These are phyloP conservation scores for Styphnolobium japonicum DNA, from an alignment of 306 rosid genomes.

Conservation along the genomic window DNA sequence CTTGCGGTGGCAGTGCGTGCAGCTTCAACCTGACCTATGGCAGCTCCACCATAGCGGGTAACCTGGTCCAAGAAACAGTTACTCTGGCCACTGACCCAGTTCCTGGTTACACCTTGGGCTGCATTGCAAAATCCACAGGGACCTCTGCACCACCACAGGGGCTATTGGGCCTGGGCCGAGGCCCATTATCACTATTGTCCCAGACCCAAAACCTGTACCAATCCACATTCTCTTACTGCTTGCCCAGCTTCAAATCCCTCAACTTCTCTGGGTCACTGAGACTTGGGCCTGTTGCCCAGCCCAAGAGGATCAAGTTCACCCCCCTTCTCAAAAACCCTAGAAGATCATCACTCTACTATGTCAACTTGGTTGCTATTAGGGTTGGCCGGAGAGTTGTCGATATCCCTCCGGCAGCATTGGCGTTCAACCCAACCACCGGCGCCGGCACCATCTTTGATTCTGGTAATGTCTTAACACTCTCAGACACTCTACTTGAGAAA, in stretches of 20 bases:
- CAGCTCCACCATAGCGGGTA: slow-evolving; percentile 59
- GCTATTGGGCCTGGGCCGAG: slow-evolving; percentile 89
- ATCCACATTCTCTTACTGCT: slow-evolving; percentile 91
- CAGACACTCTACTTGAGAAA: neutral
- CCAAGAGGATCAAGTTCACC: slow-evolving; percentile 76
- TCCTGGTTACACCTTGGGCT: slow-evolving; percentile 70
- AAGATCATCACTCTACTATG: slow-evolving; percentile 84
- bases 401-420: slow-evolving; percentile 69
- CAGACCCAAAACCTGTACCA: slow-evolving; percentile 78
- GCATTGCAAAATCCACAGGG: slow-evolving; percentile 66
- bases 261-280: slow-evolving; percentile 86
- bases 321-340: slow-evolving; percentile 84
- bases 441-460: slow-evolving; percentile 88
- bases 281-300: slow-evolving; percentile 88
- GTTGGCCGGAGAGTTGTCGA: slow-evolving; percentile 72
- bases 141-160: slow-evolving; percentile 77
- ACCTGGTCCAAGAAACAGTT: slow-evolving; percentile 66
- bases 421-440: slow-evolving; percentile 75
- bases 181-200: slow-evolving; percentile 70
- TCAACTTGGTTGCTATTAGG: slow-evolving; percentile 61
- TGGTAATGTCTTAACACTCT: slow-evolving; percentile 40
- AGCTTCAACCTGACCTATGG: slow-evolving; percentile 83
- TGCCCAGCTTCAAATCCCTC: slow-evolving; percentile 77
- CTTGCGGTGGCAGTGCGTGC: slow-evolving; percentile 64
- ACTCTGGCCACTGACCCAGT: slow-evolving; percentile 68